A percentile compares a stretch with the other conserved stretches of the same genome.
Conservation (phyloP, 345 rosid species). For the Lepidium didymum region DNA sequence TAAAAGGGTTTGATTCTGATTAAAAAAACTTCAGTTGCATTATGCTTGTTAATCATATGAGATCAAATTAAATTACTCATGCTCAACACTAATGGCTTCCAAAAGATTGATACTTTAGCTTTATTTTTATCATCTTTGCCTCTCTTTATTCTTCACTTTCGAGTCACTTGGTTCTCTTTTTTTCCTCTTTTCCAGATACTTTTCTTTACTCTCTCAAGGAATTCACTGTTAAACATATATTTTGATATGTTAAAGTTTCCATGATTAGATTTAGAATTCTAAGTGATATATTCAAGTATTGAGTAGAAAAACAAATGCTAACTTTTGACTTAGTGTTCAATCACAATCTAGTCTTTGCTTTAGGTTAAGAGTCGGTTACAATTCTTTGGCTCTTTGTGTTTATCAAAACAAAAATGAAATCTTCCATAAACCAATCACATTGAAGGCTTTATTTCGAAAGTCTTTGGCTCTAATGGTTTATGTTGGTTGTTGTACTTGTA, state of each 20-base stretch:
- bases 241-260: background rate
- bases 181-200: slow-evolving; percentile 21
- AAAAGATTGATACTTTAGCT: slow-evolving; percentile 23
- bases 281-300: slow-evolving; percentile 11
- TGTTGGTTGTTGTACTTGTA: slow-evolving; percentile 19
- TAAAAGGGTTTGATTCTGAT: slow-evolving; percentile 3
- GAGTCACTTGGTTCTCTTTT: slow-evolving; percentile 20
- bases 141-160: slow-evolving; percentile 20
- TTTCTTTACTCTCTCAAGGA: slow-evolving; percentile 16
- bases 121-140: slow-evolving; percentile 16
- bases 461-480: slow-evolving; percentile 24
- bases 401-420: slow-evolving; percentile 17
- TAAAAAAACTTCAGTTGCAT: background rate
- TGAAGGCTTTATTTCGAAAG: slow-evolving; percentile 13
- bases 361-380: slow-evolving; percentile 2
- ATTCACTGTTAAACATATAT: background rate
- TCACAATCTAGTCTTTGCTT: slow-evolving; percentile 24
- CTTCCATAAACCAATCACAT: slow-evolving; percentile 7
- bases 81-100: slow-evolving; percentile 18
- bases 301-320: background rate
- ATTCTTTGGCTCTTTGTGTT: slow-evolving; percentile 5
- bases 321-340: slow-evolving; percentile 19
- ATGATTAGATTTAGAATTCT: background rate
- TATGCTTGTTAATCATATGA: slow-evolving; percentile 11
- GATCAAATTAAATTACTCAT: background rate